Evolutionary conservation across 179 eudicot species (phyloP).

Genomic region (Camellia oleifera): DNA sequence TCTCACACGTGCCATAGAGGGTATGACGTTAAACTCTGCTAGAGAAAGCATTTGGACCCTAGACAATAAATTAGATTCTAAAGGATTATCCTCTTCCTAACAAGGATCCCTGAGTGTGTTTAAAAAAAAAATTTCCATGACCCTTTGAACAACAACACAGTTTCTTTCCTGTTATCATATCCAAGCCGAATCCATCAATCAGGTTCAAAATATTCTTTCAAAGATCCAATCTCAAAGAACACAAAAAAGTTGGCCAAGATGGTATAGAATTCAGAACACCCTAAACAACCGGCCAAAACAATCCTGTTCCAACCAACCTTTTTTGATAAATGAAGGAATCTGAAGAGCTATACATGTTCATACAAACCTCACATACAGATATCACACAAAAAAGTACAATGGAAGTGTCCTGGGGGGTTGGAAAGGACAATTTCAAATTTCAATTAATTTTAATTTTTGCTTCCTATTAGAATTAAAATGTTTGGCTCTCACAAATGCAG

Average conservation of each 20-base stretch:
- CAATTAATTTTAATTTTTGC: too few relatives aligned
- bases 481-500: too few relatives aligned
- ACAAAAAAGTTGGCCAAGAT: neutral
- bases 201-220: neutral
- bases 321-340: neutral
- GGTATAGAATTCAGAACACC: neutral
- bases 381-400: neutral
- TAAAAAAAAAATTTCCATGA: neutral
- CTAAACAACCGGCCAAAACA: neutral
- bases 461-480: too few relatives aligned
- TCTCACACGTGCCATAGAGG: neutral
- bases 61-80: neutral
- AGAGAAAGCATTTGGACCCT: neutral
- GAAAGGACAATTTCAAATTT: too few relatives aligned
- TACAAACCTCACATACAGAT: neutral
- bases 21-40: neutral
- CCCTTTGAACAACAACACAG: neutral
- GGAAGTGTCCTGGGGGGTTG: too few relatives aligned
- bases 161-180: conserved; percentile 3
- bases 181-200: neutral
- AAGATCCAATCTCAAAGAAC: neutral
- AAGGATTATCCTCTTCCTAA: neutral
- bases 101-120: neutral
- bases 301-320: neutral
- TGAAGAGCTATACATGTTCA: neutral